Evolutionary conservation across 768 basidiomycete species (phyloP), one percentile per base, ranked within the genome.

Genomic region (Holtermanniella nyarrowii): DNA sequence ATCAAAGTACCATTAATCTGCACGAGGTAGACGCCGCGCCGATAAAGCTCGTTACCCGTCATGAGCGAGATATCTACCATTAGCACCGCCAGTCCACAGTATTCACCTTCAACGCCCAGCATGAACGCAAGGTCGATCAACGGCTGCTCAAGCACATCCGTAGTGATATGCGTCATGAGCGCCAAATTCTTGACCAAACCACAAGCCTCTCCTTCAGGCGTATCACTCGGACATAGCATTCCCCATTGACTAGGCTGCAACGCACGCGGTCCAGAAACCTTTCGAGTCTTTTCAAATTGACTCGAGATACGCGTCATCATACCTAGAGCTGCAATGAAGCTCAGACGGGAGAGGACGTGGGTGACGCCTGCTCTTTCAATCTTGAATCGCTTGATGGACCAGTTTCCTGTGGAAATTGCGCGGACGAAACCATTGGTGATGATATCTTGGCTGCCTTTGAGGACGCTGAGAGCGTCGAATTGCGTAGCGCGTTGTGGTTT

Each of bases 281-380:
- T 99, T 53, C 95, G 77, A 20, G 95, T 97, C 79, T 99, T 99
- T 73, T 99, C 95, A 68, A 99, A 99, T 73, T 99, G 95, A 20
- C 88, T 93, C 11, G 87, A 85, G 58, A 99, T 99, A 21, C 95
- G 84, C 7, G 95, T 99, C 95, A 99, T 99, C 95, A 97, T 99
- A 14, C 95, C 95, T 14, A 99, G 77, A 0, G 95, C 95, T 50
- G 88, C 86, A 70, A 99, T 95, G 77, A 93, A 99, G 66, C 85
- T 87, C 46, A 99, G 75, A 40, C 95, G 83, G 63, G 86, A 89
- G 22, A 99, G 80, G 57, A 99, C 95, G 68, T 99, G 95, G 0
- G 95, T 99, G 43, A 99, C 89, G 26, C 95, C 95, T 0, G 95
- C 95, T 26, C 95, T 82, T 68, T 97, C 93, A 86, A 97, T 97